A percentile compares a stretch with the other conserved stretches of the same genome.
Evolutionary conservation across 78 protist species (phyloP).

Genomic region (Planoprotostelium fungivorum): DNA sequence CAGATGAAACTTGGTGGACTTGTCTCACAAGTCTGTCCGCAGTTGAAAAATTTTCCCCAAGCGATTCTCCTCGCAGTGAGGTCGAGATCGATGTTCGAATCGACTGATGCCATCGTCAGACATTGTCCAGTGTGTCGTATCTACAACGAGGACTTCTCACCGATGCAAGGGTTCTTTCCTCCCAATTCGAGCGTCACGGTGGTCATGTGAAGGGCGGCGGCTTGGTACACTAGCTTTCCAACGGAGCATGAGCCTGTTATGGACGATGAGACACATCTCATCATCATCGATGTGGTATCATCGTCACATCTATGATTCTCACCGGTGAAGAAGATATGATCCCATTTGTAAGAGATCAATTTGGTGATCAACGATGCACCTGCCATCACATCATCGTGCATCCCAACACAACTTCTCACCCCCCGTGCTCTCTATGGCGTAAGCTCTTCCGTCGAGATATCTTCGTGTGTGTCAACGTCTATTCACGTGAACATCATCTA

Average conservation of each 20-base stretch:
- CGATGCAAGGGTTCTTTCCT: conserved; percentile 86
- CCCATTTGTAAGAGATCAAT: conserved; percentile 62
- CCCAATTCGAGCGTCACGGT: conserved; percentile 93
- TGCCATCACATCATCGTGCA: too few relatives aligned
- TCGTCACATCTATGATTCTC: not conserved
- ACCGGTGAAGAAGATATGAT: conserved; percentile 63
- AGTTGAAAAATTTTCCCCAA: conserved; percentile 73
- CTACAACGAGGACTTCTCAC: not conserved
- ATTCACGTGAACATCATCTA: not conserved
- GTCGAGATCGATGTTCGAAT: conserved; percentile 37
- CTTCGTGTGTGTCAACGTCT: too few relatives aligned
- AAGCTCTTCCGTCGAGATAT: conserved; percentile 37
- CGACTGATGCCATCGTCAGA: conserved; percentile 32
- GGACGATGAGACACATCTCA: too few relatives aligned
- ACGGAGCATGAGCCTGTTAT: conserved; percentile 80
- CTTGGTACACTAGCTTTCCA: conserved; percentile 56
- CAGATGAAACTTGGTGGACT: not conserved
- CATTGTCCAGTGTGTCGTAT: not conserved
- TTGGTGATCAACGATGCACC: conserved; percentile 26
- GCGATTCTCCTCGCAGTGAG: conserved; percentile 52
- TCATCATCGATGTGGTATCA: not conserved
- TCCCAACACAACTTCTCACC: too few relatives aligned
- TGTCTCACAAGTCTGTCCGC: conserved; percentile 89
- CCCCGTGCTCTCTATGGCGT: conserved; percentile 29
- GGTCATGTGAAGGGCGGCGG: conserved; percentile 80